Evolutionary conservation across 495 filamentous ascomycete species (phyloP).

Genomic region (Apodospora peruviana): DNA sequence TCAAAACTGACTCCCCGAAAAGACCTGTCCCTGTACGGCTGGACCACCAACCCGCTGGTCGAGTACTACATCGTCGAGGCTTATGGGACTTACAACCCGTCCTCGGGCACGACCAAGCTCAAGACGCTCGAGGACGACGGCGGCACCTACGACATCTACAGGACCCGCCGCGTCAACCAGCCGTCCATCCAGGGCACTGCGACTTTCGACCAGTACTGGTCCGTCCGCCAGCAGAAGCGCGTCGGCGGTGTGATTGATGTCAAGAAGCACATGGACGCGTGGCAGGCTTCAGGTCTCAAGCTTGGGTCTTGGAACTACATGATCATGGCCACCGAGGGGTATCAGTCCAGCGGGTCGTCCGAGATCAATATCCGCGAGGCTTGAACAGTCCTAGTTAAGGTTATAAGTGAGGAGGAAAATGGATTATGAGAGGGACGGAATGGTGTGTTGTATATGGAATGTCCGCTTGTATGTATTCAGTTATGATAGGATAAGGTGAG

Average conservation of each 20-base stretch:
- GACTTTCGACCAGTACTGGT: conserved; percentile 58
- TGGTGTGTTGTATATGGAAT: too few species aligned
- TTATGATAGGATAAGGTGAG: too few species aligned
- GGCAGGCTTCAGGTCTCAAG: conserved; percentile 44
- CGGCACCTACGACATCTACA: conserved; percentile 58
- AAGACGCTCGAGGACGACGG: conserved; percentile 56
- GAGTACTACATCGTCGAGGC: conserved; percentile 60
- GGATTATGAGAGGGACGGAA: too few species aligned
- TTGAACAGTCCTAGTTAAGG: too few species aligned
- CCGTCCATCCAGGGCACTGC: conserved; percentile 52
- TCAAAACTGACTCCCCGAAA: conserved; percentile 36
- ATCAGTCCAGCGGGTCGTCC: conserved; percentile 45
- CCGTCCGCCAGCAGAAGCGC: conserved; percentile 46
- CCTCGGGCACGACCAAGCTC: conserved; percentile 38
- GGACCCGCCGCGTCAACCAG: conserved; percentile 51
- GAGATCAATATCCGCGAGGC: background rate
- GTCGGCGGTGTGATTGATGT: conserved; percentile 44
- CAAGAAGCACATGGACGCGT: conserved; percentile 60
- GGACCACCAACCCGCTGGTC: conserved; percentile 51
- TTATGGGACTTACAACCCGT: conserved; percentile 53
- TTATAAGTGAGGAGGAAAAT: too few species aligned
- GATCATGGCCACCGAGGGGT: conserved; percentile 55
- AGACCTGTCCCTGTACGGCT: conserved; percentile 56
- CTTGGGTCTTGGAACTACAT: conserved; percentile 52
- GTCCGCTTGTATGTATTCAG: too few species aligned